Base-by-base conservation (phyloP, 148 eudicot species). In the Amaranthus hypochondriacus region DNA sequence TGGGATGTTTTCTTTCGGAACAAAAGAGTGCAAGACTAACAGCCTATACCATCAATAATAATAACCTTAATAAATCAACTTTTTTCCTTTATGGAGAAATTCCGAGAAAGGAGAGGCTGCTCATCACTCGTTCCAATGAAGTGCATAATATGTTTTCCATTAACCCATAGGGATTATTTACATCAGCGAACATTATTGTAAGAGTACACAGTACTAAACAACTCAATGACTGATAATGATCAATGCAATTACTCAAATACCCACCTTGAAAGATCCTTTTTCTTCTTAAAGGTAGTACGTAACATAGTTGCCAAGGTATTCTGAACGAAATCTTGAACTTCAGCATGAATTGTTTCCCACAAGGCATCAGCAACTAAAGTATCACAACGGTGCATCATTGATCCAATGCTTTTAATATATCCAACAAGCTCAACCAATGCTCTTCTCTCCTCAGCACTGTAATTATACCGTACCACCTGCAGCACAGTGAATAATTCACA, bases 321-420 rank as follows among this genome's bases (percentile, higher is more conserved):
- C 80, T 95, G 99, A 78, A 92, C 99, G 78, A 95, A 95, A 82
- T 95, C 99, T 82, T 95, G 99, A 72, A 95, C 99, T 86, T 95
- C 99, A 13, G 96, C 89, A 84, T 95, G 99, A 72, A 95, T 87
- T 48, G 97, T 95, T 83, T 95, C 99, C 99, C 96, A 92, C 60
- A 95, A 83, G 80, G 99, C 91, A 84, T 95, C 97, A 76, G 99
- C 93, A 66, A 92, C 94, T 76, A 92, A 73, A 65, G 97, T 89
- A 71, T 95, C 99, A 78, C 87, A 87, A 52, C 85, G 88, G 70
- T 90, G 99, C 97, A 95, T 85, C 88, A 90, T 80, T 63, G 99
- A 90, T 76, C 90, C 96, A 71, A 92, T 87, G 81, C 99, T 87
- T 82, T 95, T 95, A 7, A 95, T 81, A 75, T 90, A 90, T 82